Evolutionary conservation across 1,284 basidiomycete genomes (phyloP), one percentile per base, ranked within the genome.

Genomic region (Heterobasidion occidentale): DNA sequence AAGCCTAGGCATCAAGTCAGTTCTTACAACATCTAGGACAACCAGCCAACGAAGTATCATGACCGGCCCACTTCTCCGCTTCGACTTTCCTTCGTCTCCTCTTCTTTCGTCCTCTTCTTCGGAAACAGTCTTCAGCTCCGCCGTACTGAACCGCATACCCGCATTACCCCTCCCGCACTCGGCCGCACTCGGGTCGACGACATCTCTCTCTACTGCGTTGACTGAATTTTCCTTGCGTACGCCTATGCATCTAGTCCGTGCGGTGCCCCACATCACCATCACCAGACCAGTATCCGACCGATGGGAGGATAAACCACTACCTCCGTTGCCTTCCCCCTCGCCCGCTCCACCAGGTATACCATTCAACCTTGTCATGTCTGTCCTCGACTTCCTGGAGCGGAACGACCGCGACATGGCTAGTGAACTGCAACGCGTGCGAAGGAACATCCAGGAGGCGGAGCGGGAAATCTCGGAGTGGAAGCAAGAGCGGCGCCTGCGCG

Each of bases 351-450:
- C 34, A 33, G 46, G 56, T 49, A 64, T 68, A 36, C 60, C 69
- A 14, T 60, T 71, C 9, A 65, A 64, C 36, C 63, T 67, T 35
- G 65, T 73, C 51, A 64, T 71, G 53, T 58, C 67, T 36, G 62
- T 74, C 50, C 64, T 74, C 47, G 64, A 71, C 55, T 64, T 74
- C 17, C 66, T 76, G 36, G 72, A 75, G 48, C 57, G 58, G 42
- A 67, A 72, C 62, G 71, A 77, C 56, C 62, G 64, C 46, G 74
- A 77, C 52, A 64, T 77, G 51, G 61, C 65, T 12, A 59, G 59
- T 54, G 73, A 77, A 52, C 69, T 75, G 6, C 64, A 69, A 51
- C 74, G 73, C 44, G 69, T 75, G 33, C 67, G 68, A 56, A 65
- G 67, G 33, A 64, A 64, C 53, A 74, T 79, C 55, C 62, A 65